A percentile compares a stretch with the other conserved stretches of the same genome.
phyloP scores from a whole-genome alignment of 257 asterid genomes.

The Forsythia suspensa region DNA sequence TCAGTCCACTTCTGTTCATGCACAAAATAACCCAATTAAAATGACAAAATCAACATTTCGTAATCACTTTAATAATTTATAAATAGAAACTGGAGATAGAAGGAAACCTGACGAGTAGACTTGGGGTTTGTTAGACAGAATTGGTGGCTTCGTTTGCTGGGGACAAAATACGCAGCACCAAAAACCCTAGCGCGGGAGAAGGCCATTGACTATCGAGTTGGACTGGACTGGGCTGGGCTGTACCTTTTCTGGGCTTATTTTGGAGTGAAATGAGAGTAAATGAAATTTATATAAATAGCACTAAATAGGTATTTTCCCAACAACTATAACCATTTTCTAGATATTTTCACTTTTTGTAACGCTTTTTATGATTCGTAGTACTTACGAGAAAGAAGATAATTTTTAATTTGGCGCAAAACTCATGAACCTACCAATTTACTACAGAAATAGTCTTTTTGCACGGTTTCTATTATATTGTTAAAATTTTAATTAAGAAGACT shows the following conservation, averaged over 20 bases:
- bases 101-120: background rate
- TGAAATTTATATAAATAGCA: background rate
- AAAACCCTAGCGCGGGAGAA: background rate
- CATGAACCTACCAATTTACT: no score
- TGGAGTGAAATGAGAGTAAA: background rate
- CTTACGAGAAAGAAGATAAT: no score
- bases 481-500: no score
- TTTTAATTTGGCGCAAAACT: no score
- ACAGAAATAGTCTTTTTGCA: no score
- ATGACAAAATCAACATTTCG: background rate
- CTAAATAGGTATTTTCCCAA: background rate
- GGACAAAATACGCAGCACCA: background rate
- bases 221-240: background rate
- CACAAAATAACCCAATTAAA: background rate
- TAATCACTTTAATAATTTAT: background rate
- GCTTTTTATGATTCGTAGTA: no score
- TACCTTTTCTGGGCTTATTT: background rate
- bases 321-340: no score
- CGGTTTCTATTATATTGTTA: no score
- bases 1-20: background rate
- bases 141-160: background rate
- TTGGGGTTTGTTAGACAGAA: background rate
- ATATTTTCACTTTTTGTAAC: no score
- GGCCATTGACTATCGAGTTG: background rate
- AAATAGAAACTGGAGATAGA: background rate